These are phyloP conservation scores for Kodamaea sagamina DNA, from an alignment of 805 yeast species.

Conservation along the genomic window DNA sequence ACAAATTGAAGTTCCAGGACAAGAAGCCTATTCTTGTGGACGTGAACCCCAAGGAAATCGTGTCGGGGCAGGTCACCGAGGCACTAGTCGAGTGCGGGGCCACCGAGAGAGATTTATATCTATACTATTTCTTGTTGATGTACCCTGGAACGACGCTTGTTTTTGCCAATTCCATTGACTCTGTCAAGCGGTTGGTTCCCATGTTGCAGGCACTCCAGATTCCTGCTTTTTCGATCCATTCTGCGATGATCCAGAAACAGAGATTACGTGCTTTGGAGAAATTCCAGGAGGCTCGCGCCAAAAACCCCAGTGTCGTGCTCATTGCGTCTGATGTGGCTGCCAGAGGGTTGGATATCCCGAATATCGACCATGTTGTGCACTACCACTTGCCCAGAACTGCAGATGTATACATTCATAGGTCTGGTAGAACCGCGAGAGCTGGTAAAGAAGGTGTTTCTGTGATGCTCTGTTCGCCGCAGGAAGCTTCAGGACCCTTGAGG, in stretches of 20 bases:
- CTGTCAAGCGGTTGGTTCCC: slow-evolving; percentile 84
- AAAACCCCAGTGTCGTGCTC: slow-evolving; percentile 60
- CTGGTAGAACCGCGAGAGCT: slow-evolving; percentile 99
- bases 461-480: slow-evolving; percentile 90
- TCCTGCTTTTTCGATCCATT: slow-evolving; percentile 77
- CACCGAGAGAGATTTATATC: slow-evolving; percentile 82
- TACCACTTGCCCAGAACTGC: slow-evolving; percentile 94
- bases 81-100: slow-evolving; percentile 90
- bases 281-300: slow-evolving; percentile 56
- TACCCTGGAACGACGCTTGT: slow-evolving; percentile 90
- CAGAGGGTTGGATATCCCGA: slow-evolving; percentile 91
- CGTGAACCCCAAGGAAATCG: slow-evolving; percentile 80
- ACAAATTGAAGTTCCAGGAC: slow-evolving; percentile 70
- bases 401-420: slow-evolving; percentile 90
- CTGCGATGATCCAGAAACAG: slow-evolving; percentile 94
- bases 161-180: slow-evolving; percentile 93
- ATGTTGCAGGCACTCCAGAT: slow-evolving; percentile 68
- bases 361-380: slow-evolving; percentile 91
- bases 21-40: slow-evolving; percentile 72
- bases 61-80: slow-evolving; percentile 75
- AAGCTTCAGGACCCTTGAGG: slow-evolving; percentile 82
- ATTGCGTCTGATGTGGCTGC: slow-evolving; percentile 98
- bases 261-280: slow-evolving; percentile 83
- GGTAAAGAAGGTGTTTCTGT: slow-evolving; percentile 93
- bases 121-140: slow-evolving; percentile 82